Base-by-base conservation (phyloP, 768 basidiomycete genomes). In the Rhodotorula babjevae region DNA sequence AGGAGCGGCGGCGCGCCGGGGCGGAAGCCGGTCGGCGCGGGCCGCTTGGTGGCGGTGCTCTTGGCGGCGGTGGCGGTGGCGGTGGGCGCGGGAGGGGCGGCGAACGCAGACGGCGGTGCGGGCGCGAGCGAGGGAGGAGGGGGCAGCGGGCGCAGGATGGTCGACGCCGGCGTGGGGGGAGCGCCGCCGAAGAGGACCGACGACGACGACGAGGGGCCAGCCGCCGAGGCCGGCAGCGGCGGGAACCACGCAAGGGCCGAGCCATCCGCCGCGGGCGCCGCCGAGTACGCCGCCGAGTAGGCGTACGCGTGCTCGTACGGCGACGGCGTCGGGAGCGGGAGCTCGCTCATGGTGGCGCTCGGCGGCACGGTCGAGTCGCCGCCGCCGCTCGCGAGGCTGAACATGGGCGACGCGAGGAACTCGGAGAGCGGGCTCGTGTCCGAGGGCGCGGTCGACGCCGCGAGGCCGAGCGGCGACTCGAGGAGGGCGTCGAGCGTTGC, bases 1-100 rank as follows among this genome's bases (percentile, higher is more conserved):
- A 93, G 85, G 31, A 78, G 46, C 15, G 61, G 61, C 2, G 57
- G 55, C 49, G 63, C 52, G 1, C 63, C 49, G 8, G 27, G 18
- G 25, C 70, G 55, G 68, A 75, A 75, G 0, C 74, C 74, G 53
- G 53, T 72, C 1, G 70, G 72, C 16, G 42, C 60, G 40, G 65
- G 61, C 29, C 49, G 46, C 36, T 50, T 59, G 8, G 44, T 16
- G 21, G 46, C 8, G 11, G 57, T 10, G 42, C 42, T 14, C 42
- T 42, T 42, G 47, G 25, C 40, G 40, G 49, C 29, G 11, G 53
- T 1, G 9, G 62, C 36, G 27, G 33, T 0, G 33, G 65, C 33
- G 52, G 42, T 0, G 40, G n/a, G 25, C 7, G 27, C 0, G 65
- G 55, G 14, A 23, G 44, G 21, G 23, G 58, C 46, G 29, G 57